Evolutionary conservation across 805 yeast species (phyloP).

Genomic region (Candida lessepsii): DNA sequence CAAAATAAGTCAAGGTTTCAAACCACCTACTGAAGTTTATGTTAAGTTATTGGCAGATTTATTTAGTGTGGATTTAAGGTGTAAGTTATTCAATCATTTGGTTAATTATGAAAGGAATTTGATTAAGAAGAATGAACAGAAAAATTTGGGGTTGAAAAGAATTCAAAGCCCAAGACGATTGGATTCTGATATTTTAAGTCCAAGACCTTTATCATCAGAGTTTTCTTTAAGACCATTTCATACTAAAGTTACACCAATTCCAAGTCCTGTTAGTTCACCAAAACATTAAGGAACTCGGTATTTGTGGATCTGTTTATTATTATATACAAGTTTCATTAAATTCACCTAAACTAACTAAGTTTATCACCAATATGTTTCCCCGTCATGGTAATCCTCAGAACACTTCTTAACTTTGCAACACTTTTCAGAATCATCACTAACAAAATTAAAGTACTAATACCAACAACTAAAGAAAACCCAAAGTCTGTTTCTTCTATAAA

Average conservation of each 20-base stretch:
- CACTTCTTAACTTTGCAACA: conserved; percentile 54
- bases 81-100: conserved; percentile 19
- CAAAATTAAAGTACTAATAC: conserved; percentile 43
- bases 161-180: conserved; percentile 15
- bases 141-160: conserved; percentile 20
- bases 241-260: conserved; percentile 39
- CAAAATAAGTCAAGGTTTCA: conserved; percentile 36
- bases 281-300: too few species aligned
- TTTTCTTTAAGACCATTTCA: conserved; percentile 43
- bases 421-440: conserved; percentile 51
- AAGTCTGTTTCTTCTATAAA: conserved; percentile 71
- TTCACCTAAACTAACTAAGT: too few species aligned
- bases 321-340: too few species aligned
- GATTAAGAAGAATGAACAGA: conserved; percentile 29
- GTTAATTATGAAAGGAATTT: conserved; percentile 28
- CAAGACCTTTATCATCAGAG: conserved; percentile 20
- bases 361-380: too few species aligned
- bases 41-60: conserved; percentile 26
- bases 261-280: conserved; percentile 41
- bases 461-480: conserved; percentile 57
- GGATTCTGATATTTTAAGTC: conserved; percentile 12
- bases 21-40: conserved; percentile 36
- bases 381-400: conserved; percentile 74
- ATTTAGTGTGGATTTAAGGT: conserved; percentile 24
- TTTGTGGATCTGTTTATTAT: too few species aligned